Evolutionary conservation across 2,329 filamentous ascomycete species (phyloP).

Genomic region (Pyricularia pennisetigena): DNA sequence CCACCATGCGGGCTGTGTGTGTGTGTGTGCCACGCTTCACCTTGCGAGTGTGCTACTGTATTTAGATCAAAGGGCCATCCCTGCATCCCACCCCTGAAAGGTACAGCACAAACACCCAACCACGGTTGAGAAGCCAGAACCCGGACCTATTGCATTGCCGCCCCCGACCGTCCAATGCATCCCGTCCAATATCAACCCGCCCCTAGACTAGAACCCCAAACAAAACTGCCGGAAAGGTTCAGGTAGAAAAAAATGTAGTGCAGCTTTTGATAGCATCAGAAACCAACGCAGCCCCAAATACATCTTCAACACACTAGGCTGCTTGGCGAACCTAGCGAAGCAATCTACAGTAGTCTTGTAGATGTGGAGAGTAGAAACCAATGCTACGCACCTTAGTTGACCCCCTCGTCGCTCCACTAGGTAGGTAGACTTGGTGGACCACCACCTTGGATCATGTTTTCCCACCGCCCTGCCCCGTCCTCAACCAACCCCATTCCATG

Average conservation of each 20-base stretch:
- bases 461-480: neutral
- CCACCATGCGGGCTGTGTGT: neutral
- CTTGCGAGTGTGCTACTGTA: neutral
- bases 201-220: neutral
- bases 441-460: neutral
- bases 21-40: neutral
- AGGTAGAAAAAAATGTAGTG: neutral
- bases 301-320: neutral
- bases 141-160: neutral
- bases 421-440: no score
- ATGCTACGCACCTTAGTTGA: neutral
- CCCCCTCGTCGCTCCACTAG: neutral
- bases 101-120: neutral
- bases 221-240: neutral
- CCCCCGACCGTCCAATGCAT: neutral
- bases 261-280: neutral
- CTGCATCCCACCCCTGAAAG: neutral
- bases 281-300: neutral
- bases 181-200: neutral
- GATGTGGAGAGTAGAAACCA: neutral
- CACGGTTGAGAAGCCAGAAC: neutral
- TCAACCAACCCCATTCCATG: neutral
- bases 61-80: neutral
- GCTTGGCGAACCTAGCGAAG: neutral
- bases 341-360: neutral